A percentile compares a stretch with the other conserved stretches of the same genome.
Conservation (phyloP, 352 stramenopile genomes). For the Globisporangium solare region DNA sequence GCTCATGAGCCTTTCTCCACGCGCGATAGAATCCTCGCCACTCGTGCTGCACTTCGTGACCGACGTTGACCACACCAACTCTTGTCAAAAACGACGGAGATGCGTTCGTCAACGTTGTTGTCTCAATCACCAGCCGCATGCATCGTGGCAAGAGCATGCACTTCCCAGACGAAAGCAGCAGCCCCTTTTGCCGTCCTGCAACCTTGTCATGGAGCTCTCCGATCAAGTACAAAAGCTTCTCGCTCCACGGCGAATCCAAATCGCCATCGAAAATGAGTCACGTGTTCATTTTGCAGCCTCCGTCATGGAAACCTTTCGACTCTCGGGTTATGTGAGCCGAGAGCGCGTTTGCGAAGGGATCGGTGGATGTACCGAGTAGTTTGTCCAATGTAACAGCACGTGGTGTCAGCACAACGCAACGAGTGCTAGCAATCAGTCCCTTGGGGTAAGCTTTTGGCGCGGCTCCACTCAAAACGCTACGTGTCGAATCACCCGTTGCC, state of each 20-base stretch:
- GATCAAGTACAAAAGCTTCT: conserved; percentile 36
- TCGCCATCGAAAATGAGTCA: conserved; percentile 71
- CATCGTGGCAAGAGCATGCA: conserved; percentile 25
- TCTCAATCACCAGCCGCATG: conserved; percentile 52
- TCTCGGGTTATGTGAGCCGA: conserved; percentile 38
- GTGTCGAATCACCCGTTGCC: neutral
- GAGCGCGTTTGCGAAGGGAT: conserved; percentile 25
- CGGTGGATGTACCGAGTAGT: conserved; percentile 22
- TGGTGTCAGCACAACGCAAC: conserved; percentile 36
- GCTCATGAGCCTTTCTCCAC: conserved; percentile 36
- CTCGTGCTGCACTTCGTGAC: conserved; percentile 1
- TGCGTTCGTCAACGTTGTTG: conserved; percentile 32
- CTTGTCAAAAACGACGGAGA: conserved; percentile 52
- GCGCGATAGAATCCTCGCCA: conserved; percentile 29
- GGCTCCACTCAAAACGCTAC: neutral
- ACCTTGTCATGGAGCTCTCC: conserved; percentile 17
- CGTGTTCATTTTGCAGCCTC: conserved; percentile 22
- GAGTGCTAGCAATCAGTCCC: conserved; percentile 9
- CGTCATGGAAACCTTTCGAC: conserved; percentile 26
- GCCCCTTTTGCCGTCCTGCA: conserved; percentile 15
- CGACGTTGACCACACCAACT: conserved; percentile 37
- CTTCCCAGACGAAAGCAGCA: conserved; percentile 38
- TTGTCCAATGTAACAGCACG: conserved; percentile 29
- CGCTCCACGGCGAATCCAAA: conserved; percentile 39
- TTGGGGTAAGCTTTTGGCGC: neutral